Evolutionary conservation across 768 basidiomycete genomes (phyloP).

Genomic region (Paxillus involutus): DNA sequence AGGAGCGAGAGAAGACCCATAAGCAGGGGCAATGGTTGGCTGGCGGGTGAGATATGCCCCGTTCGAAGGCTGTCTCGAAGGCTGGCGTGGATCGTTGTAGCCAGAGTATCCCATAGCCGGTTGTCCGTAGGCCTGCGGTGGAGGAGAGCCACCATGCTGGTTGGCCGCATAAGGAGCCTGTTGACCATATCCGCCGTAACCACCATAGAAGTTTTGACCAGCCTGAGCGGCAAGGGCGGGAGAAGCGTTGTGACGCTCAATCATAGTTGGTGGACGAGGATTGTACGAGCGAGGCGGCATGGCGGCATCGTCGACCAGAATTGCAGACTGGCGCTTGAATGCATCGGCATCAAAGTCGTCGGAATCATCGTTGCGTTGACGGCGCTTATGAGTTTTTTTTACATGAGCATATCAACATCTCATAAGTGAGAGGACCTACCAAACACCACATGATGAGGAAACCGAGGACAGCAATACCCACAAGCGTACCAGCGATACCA

Average conservation of each 20-base stretch:
- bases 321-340: conserved; percentile 65
- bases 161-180: conserved; percentile 15
- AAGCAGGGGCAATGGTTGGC: conserved; percentile 16
- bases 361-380: conserved; percentile 34
- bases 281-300: conserved; percentile 41
- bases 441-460: conserved; percentile 47
- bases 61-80: conserved; percentile 21
- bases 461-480: conserved; percentile 38
- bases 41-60: conserved; percentile 20
- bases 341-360: conserved; percentile 54
- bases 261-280: conserved; percentile 66
- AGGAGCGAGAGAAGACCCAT: conserved; percentile 5
- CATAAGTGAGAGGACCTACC: conserved; percentile 30
- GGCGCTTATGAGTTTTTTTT: conserved; percentile 34
- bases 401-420: conserved; percentile 4
- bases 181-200: conserved; percentile 25
- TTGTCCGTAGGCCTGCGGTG: conserved; percentile 23
- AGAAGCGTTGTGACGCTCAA: conserved; percentile 45
- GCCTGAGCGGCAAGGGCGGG: conserved; percentile 25
- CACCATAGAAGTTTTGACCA: conserved; percentile 23
- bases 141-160: conserved; percentile 11
- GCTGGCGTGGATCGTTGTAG: conserved; percentile 27
- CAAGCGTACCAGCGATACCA: conserved; percentile 47
- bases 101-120: conserved; percentile 17
- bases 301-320: conserved; percentile 56